A percentile compares a stretch with the other conserved stretches of the same genome.
These are phyloP conservation scores for Termitomyces sp. DNA, from an alignment of 768 basidiomycete genomes.

Conservation along the genomic window DNA sequence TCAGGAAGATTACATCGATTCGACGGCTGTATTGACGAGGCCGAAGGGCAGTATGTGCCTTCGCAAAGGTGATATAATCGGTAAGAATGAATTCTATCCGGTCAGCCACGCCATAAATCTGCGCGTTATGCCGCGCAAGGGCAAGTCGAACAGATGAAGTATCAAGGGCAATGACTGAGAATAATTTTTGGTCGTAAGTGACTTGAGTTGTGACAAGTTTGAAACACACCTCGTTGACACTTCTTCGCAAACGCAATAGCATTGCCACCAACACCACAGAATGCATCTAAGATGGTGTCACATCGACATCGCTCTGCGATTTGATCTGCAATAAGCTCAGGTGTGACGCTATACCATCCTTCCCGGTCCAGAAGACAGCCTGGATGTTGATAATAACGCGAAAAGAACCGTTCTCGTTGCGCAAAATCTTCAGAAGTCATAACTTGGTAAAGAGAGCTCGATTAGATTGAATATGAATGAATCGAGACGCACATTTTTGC, in stretches of 20 bases:
- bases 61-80: conserved; percentile 81
- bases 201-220: neutral
- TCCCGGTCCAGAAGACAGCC: conserved; percentile 90
- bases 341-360: conserved; percentile 98
- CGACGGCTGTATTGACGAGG: conserved; percentile 30
- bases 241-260: conserved; percentile 96
- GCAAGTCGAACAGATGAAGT: conserved; percentile 78
- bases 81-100: conserved; percentile 90
- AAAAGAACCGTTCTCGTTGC: conserved; percentile 80
- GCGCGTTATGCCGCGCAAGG: conserved; percentile 90
- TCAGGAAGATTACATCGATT: conserved; percentile 89
- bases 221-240: conserved; percentile 79
- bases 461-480: neutral
- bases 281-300: conserved; percentile 83
- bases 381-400: conserved; percentile 56
- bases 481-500: conserved; percentile 65
- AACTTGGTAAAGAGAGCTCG: neutral
- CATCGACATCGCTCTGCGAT: conserved; percentile 92
- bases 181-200: neutral
- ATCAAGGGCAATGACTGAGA: conserved; percentile 88
- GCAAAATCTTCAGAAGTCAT: conserved; percentile 59
- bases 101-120: conserved; percentile 90
- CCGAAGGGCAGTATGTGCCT: conserved; percentile 33
- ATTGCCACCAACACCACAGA: conserved; percentile 97
- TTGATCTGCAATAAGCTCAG: conserved; percentile 85